phyloP scores from a whole-genome alignment of 2,329 filamentous ascomycete species.

The Periglandula ipomoeae region DNA sequence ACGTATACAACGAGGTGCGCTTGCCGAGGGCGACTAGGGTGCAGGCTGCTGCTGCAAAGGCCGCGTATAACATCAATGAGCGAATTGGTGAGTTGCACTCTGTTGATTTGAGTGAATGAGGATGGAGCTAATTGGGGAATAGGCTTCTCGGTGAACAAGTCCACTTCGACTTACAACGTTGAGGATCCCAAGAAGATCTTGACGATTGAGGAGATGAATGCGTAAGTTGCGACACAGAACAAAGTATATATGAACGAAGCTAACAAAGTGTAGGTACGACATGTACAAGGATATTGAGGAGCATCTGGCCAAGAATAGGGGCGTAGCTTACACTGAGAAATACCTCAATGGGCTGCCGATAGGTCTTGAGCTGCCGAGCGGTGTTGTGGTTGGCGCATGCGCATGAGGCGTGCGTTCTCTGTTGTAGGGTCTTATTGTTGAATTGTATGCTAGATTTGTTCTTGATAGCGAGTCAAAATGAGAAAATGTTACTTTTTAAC shows the following conservation, averaged over 20 bases:
- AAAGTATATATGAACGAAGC: too few species aligned
- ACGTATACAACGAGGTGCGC: constrained; percentile 42
- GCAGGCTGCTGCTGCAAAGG: constrained; percentile 47
- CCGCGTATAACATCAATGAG: constrained; percentile 53
- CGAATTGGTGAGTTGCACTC: constrained; percentile 39
- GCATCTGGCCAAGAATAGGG: constrained; percentile 27
- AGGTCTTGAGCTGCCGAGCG: constrained; percentile 39
- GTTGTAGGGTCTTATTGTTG: too few species aligned
- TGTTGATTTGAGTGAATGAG: too few species aligned
- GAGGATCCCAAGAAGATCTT: constrained; percentile 51
- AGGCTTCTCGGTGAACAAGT: constrained; percentile 55
- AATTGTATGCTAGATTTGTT: too few species aligned
- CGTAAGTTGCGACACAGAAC: constrained; percentile 31
- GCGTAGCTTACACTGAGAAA: constrained; percentile 24
- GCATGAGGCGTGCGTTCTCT: not conserved
- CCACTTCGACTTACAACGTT: constrained; percentile 49
- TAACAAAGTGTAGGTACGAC: constrained; percentile 35
- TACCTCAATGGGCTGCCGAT: constrained; percentile 36
- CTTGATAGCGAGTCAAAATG: too few species aligned
- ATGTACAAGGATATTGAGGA: constrained; percentile 49
- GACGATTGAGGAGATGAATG: constrained; percentile 63
- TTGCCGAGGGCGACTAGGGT: constrained; percentile 46
- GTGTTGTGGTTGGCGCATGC: constrained; percentile 26
- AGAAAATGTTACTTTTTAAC: too few species aligned
- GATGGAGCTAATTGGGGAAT: not conserved